These are phyloP conservation scores for Tetradesmus obliquus DNA, from an alignment of 139 green algal species.

Conservation along the genomic window DNA sequence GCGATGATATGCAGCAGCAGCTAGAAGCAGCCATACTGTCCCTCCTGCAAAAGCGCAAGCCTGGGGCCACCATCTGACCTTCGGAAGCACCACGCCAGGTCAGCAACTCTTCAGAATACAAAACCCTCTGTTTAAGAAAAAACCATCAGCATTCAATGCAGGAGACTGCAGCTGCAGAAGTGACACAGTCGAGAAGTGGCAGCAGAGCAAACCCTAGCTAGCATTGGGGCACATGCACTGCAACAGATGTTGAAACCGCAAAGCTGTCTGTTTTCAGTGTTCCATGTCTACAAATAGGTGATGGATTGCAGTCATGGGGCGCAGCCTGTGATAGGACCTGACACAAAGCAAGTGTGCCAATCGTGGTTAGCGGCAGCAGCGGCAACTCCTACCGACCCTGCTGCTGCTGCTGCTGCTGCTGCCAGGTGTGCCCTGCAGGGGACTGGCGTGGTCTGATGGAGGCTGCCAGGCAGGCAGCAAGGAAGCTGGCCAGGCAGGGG, in stretches of 20 bases:
- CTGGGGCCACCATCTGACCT: slow-evolving; percentile 38
- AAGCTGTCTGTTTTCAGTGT: not conserved
- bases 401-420: not conserved
- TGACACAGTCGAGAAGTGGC: not conserved
- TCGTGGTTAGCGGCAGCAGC: not conserved
- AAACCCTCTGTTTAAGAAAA: not conserved
- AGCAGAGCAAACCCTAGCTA: not conserved
- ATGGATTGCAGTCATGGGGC: no score
- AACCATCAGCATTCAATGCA: not conserved
- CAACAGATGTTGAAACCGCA: no score
- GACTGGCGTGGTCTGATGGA: slow-evolving; percentile 21
- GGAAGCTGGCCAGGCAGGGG: not conserved
- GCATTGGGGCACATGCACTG: no score
- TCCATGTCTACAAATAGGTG: not conserved
- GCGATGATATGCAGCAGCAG: slow-evolving; percentile 10
- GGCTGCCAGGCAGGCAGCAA: not conserved
- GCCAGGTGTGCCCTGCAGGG: not conserved
- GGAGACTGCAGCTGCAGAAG: not conserved
- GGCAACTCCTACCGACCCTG: not conserved
- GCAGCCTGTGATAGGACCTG: no score
- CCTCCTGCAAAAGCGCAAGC: slow-evolving; percentile 20
- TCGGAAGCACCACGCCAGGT: slow-evolving; percentile 33
- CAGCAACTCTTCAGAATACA: no score
- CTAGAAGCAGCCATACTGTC: slow-evolving; percentile 14
- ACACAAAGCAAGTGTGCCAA: not conserved